Percentiles rank a stretch among this genome's conserved stretches.
phyloP scores from a whole-genome alignment of 2,329 filamentous ascomycete genomes.

The Rutstroemia sp. region DNA sequence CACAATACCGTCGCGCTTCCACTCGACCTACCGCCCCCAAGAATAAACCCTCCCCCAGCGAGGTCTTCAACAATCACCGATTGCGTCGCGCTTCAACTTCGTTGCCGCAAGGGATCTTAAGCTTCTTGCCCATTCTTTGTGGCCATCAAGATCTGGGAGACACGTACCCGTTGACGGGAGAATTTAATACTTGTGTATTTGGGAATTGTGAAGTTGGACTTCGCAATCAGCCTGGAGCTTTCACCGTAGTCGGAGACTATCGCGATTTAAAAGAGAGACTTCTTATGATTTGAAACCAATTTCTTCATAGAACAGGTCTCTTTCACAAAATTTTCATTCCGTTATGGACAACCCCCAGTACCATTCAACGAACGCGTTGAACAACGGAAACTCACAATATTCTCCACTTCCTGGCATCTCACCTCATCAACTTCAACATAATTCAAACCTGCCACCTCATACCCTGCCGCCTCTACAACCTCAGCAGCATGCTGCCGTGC shows the following conservation, averaged over 20 bases:
- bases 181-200: background rate
- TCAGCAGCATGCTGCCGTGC: constrained; percentile 40
- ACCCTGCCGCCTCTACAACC: constrained; percentile 50
- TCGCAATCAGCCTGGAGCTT: background rate
- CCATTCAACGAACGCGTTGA: constrained; percentile 26
- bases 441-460: constrained; percentile 39
- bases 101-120: background rate
- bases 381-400: constrained; percentile 23
- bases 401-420: constrained; percentile 27
- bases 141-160: background rate
- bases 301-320: background rate
- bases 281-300: constrained; percentile 5
- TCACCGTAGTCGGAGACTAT: background rate
- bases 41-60: background rate
- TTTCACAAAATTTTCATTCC: background rate
- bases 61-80: background rate
- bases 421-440: constrained; percentile 32
- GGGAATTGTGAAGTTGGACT: background rate
- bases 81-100: background rate
- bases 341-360: constrained; percentile 26
- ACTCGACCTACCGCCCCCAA: constrained; percentile 1
- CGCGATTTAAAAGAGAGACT: background rate
- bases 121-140: background rate
- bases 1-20: constrained; percentile 4
- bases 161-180: background rate